These are phyloP conservation scores for Spathaspora sp. DNA, from an alignment of 1,139 yeast species.

Conservation along the genomic window DNA sequence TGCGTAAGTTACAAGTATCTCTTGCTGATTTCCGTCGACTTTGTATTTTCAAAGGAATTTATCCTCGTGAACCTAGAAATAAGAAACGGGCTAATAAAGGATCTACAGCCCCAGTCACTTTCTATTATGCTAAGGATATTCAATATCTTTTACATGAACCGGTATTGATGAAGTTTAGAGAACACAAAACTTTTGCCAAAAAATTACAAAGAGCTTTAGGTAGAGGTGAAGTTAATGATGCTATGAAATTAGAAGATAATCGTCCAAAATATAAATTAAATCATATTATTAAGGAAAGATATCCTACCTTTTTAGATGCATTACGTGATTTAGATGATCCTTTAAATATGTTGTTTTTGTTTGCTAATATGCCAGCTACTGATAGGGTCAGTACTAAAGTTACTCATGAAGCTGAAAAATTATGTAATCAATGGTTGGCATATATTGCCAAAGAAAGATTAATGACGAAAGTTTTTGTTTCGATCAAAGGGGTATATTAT, in stretches of 20 bases:
- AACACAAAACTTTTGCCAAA: constrained; percentile 90
- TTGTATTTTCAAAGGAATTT: constrained; percentile 94
- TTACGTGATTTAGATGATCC: constrained; percentile 94
- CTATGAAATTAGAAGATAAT: constrained; percentile 77
- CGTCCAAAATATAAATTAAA: constrained; percentile 87
- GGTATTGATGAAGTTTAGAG: constrained; percentile 85
- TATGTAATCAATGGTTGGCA: constrained; percentile 95
- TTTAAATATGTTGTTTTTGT: constrained; percentile 87
- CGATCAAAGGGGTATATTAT: constrained; percentile 96
- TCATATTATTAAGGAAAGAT: constrained; percentile 89
- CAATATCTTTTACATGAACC: constrained; percentile 97
- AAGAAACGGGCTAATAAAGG: constrained; percentile 98
- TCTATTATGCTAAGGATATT: constrained; percentile 91
- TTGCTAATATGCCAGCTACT: constrained; percentile 94
- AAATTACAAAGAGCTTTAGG: constrained; percentile 89
- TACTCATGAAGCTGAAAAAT: constrained; percentile 79
- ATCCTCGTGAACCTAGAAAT: constrained; percentile 95
- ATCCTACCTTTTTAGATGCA: constrained; percentile 92
- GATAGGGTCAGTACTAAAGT: constrained; percentile 76
- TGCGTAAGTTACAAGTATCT: constrained; percentile 86
- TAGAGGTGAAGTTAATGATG: constrained; percentile 87
- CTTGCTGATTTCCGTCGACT: constrained; percentile 97
- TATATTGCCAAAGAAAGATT: constrained; percentile 83
- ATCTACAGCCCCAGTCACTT: constrained; percentile 92
- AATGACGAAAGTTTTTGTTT: constrained; percentile 86